These are phyloP conservation scores for Lactifluus echinatus DNA, from an alignment of 768 basidiomycete species.

Conservation along the genomic window DNA sequence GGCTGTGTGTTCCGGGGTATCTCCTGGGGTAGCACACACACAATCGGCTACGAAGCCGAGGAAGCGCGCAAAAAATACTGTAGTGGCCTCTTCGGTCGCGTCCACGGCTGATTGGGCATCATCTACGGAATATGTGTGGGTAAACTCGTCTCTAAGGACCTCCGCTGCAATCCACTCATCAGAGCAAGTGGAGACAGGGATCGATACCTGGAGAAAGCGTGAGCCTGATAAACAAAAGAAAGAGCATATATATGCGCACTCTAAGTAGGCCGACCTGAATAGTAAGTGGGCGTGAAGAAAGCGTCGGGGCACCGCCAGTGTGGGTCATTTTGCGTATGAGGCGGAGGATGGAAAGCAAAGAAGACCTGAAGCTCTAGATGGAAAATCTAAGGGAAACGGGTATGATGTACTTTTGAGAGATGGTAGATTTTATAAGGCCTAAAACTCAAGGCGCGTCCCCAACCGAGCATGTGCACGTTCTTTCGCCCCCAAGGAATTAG, in stretches of 20 bases:
- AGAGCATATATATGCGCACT: slow-evolving; percentile 24
- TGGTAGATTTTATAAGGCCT: slow-evolving; percentile 8
- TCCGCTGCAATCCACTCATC: slow-evolving; percentile 93
- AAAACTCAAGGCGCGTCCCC: slow-evolving; percentile 8
- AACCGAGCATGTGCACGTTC: slow-evolving; percentile 8
- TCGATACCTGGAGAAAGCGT: slow-evolving; percentile 49
- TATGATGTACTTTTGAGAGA: not conserved
- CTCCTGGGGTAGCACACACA: slow-evolving; percentile 47
- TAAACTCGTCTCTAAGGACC: slow-evolving; percentile 84
- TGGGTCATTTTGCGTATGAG: slow-evolving; percentile 27
- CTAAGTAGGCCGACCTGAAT: slow-evolving; percentile 29
- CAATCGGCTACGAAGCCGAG: slow-evolving; percentile 65
- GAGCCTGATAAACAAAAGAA: slow-evolving; percentile 2
- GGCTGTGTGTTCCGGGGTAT: slow-evolving; percentile 31
- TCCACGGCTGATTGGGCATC: slow-evolving; percentile 53
- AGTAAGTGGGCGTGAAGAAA: slow-evolving; percentile 31
- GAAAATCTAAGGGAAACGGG: slow-evolving; percentile 11
- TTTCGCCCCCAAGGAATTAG: slow-evolving; percentile 18
- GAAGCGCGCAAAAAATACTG: slow-evolving; percentile 79
- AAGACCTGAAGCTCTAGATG: slow-evolving; percentile 13
- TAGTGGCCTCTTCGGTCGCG: slow-evolving; percentile 51
- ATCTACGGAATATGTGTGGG: slow-evolving; percentile 49
- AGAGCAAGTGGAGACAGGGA: slow-evolving; percentile 73
- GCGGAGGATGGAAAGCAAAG: slow-evolving; percentile 8
- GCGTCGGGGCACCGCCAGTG: slow-evolving; percentile 27